These are phyloP conservation scores for Adansonia grandidieri DNA, from an alignment of 441 rosid species.

Conservation along the genomic window DNA sequence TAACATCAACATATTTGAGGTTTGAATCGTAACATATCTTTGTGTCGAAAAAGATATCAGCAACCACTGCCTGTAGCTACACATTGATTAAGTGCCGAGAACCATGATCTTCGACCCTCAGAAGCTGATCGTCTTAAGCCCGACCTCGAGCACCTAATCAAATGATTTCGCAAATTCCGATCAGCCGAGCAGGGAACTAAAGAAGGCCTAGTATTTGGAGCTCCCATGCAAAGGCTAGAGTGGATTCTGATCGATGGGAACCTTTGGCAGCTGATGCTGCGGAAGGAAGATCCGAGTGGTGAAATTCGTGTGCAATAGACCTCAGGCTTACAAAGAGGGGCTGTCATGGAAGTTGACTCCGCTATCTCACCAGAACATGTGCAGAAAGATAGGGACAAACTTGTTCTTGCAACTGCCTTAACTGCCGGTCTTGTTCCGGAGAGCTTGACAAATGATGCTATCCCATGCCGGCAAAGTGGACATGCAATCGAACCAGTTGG, in stretches of 20 bases:
- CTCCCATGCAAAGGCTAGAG: conserved; percentile 74
- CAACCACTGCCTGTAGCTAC: conserved; percentile 66
- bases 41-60: conserved; percentile 35
- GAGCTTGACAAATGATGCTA: conserved; percentile 75
- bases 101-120: conserved; percentile 71
- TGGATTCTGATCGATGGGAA: conserved; percentile 61
- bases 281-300: conserved; percentile 69
- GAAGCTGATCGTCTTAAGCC: conserved; percentile 61
- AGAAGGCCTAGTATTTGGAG: conserved; percentile 55
- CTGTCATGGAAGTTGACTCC: conserved; percentile 57
- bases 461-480: conserved; percentile 89
- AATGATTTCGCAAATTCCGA: conserved; percentile 35
- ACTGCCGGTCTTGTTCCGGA: conserved; percentile 47
- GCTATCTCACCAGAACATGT: conserved; percentile 68
- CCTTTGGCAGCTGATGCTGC: conserved; percentile 73
- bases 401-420: conserved; percentile 60
- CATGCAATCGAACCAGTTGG: conserved; percentile 84
- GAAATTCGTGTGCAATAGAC: conserved; percentile 55
- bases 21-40: too few relatives aligned
- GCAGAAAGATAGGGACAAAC: conserved; percentile 78
- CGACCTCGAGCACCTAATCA: conserved; percentile 54
- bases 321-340: conserved; percentile 72
- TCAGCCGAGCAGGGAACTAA: conserved; percentile 45
- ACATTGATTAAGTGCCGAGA: conserved; percentile 70
- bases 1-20: neutral